Percentiles rank a stretch among this genome's conserved stretches.
phyloP scores from a whole-genome alignment of 805 yeast species.

The Wickerhamiella spandovensis region DNA sequence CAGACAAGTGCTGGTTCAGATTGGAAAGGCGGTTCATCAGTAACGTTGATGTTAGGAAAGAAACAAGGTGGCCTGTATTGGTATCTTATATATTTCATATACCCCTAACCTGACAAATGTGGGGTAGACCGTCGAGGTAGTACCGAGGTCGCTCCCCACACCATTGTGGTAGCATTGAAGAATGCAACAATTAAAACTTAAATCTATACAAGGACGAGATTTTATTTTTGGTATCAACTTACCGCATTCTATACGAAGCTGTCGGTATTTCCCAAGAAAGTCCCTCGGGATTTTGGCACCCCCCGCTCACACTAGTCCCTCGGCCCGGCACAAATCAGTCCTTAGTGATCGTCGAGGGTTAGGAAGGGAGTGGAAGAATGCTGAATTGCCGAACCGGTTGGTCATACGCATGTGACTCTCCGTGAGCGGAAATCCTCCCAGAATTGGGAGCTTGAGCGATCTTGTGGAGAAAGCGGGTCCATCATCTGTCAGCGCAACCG shows the following conservation, averaged over 20 bases:
- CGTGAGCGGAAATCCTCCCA: too few species aligned
- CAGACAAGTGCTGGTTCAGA: conserved; percentile 21
- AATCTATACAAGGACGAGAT: not conserved
- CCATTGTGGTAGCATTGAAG: not conserved
- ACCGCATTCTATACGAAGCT: not conserved
- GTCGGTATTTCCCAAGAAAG: not conserved
- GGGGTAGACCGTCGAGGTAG: not conserved
- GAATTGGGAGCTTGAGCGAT: too few species aligned
- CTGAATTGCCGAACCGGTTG: not conserved
- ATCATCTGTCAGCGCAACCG: too few species aligned
- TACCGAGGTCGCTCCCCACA: not conserved
- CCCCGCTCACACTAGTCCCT: not conserved
- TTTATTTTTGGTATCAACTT: too few species aligned
- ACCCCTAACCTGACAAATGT: not conserved
- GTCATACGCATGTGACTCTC: not conserved
- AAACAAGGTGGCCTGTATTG: not conserved
- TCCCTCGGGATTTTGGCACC: not conserved
- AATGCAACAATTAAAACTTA: not conserved
- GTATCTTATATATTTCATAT: not conserved
- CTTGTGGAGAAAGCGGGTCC: too few species aligned
- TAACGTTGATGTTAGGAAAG: not conserved
- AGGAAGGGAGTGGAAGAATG: not conserved
- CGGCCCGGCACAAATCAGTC: not conserved
- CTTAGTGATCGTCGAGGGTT: not conserved
- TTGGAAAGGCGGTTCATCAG: conserved; percentile 25